These are phyloP conservation scores for Suillus subaureus DNA, from an alignment of 768 basidiomycete genomes.

Conservation along the genomic window DNA sequence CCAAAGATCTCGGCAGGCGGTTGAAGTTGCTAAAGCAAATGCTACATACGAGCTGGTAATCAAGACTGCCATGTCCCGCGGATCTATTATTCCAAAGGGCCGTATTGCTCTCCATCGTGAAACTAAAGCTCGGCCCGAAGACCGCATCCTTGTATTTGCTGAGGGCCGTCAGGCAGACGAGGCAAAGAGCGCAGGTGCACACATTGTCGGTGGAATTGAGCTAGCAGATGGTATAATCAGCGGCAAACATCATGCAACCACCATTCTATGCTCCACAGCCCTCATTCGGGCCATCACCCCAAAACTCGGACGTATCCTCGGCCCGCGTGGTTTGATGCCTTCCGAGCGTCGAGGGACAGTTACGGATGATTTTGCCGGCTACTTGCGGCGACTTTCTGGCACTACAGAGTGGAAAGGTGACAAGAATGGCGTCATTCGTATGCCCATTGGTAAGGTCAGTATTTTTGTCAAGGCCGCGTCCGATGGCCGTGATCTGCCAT, in stretches of 20 bases:
- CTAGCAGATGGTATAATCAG: constrained; percentile 81
- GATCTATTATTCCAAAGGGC: constrained; percentile 85
- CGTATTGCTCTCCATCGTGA: constrained; percentile 85
- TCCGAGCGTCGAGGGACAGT: constrained; percentile 93
- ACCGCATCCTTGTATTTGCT: constrained; percentile 91
- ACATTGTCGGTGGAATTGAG: constrained; percentile 89
- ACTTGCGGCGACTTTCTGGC: constrained; percentile 77
- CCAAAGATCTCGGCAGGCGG: constrained; percentile 53
- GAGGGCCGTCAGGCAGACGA: constrained; percentile 81
- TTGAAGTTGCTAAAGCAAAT: constrained; percentile 77
- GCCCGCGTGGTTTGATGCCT: constrained; percentile 95
- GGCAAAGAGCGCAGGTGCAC: constrained; percentile 85
- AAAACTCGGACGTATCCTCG: constrained; percentile 75
- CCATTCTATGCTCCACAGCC: constrained; percentile 80
- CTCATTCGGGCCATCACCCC: constrained; percentile 80
- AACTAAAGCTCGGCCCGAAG: constrained; percentile 67
- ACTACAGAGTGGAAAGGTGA: constrained; percentile 95
- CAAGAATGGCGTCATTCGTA: constrained; percentile 79
- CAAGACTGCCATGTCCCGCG: constrained; percentile 77
- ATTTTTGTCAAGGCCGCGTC: neutral
- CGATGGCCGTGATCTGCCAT: neutral
- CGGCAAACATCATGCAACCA: constrained; percentile 73
- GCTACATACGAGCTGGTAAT: constrained; percentile 81
- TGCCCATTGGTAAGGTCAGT: constrained; percentile 77
- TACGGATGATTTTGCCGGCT: constrained; percentile 83